These are phyloP conservation scores for Colletotrichum sp. DNA, from an alignment of 2,329 filamentous ascomycete genomes.

Conservation along the genomic window DNA sequence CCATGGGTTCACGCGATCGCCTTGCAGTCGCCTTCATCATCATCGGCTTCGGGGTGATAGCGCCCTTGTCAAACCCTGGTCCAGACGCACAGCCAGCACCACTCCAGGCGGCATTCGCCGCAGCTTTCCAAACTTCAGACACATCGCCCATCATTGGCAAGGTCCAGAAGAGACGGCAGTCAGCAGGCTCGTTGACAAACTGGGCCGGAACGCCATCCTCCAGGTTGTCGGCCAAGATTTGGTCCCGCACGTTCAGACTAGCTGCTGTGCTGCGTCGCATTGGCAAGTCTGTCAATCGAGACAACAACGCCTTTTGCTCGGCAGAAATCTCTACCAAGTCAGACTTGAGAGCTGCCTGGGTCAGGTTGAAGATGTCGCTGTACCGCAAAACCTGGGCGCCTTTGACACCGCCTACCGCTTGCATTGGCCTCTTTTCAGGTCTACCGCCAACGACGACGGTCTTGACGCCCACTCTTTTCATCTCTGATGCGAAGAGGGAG, in stretches of 20 bases:
- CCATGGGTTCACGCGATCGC: neutral
- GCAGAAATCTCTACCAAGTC: slow-evolving; percentile 27
- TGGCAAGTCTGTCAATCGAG: slow-evolving; percentile 34
- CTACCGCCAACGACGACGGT: neutral
- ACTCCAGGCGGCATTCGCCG: slow-evolving; percentile 42
- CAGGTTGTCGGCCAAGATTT: slow-evolving; percentile 37
- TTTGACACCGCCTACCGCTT: slow-evolving; percentile 41
- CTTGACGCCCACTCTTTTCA: slow-evolving; percentile 35
- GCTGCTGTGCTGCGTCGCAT: slow-evolving; percentile 33
- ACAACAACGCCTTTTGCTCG: slow-evolving; percentile 28
- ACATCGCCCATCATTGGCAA: slow-evolving; percentile 50
- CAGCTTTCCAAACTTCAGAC: slow-evolving; percentile 49
- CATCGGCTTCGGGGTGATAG: neutral
- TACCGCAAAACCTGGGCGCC: slow-evolving; percentile 45
- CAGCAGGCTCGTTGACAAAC: slow-evolving; percentile 50
- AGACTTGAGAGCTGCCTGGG: neutral
- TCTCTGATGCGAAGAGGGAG: slow-evolving; percentile 58
- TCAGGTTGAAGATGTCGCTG: slow-evolving; percentile 25
- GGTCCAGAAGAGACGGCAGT: slow-evolving; percentile 58
- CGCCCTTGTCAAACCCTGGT: neutral
- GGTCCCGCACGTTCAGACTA: slow-evolving; percentile 41
- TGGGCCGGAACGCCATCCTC: slow-evolving; percentile 48
- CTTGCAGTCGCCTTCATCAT: neutral
- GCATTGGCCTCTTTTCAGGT: slow-evolving; percentile 46
- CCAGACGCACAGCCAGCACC: slow-evolving; percentile 38